Evolutionary conservation across 352 stramenopile genomes (phyloP).

Genomic region (Phytophthora palmivora): DNA sequence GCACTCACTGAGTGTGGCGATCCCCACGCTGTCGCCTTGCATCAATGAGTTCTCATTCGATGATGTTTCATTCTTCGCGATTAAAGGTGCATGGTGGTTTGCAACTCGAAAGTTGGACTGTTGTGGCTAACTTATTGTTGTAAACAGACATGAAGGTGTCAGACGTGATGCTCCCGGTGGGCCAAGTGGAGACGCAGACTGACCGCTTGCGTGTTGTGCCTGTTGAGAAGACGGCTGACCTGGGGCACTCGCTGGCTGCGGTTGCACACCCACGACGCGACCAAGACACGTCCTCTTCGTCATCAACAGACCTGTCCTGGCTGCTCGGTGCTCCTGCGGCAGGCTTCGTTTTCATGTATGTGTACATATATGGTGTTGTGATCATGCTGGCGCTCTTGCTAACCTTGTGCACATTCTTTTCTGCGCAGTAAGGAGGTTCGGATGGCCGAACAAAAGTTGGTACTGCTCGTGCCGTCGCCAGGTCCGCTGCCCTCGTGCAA

Average conservation of each 20-base stretch:
- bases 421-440: conserved; percentile 74
- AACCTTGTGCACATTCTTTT: conserved; percentile 8
- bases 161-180: conserved; percentile 86
- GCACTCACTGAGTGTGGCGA: conserved; percentile 65
- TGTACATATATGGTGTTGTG: conserved; percentile 8
- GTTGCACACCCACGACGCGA: conserved; percentile 58
- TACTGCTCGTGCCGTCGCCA: conserved; percentile 85
- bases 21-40: conserved; percentile 78
- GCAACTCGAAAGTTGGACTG: not conserved
- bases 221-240: conserved; percentile 75
- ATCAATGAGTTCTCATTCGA: conserved; percentile 86
- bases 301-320: conserved; percentile 64
- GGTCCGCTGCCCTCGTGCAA: conserved; percentile 82
- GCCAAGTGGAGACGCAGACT: conserved; percentile 74
- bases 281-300: conserved; percentile 48
- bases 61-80: conserved; percentile 79
- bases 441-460: conserved; percentile 76
- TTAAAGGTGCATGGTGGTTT: conserved; percentile 54
- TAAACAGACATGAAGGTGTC: conserved; percentile 83
- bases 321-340: conserved; percentile 66
- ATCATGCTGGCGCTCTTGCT: not conserved
- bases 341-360: conserved; percentile 89
- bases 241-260: conserved; percentile 77
- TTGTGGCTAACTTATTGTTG: conserved; percentile 6
- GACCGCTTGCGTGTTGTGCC: conserved; percentile 74